Base-by-base conservation (phyloP, 345 rosid genomes). In the Gossypium bickii region DNA sequence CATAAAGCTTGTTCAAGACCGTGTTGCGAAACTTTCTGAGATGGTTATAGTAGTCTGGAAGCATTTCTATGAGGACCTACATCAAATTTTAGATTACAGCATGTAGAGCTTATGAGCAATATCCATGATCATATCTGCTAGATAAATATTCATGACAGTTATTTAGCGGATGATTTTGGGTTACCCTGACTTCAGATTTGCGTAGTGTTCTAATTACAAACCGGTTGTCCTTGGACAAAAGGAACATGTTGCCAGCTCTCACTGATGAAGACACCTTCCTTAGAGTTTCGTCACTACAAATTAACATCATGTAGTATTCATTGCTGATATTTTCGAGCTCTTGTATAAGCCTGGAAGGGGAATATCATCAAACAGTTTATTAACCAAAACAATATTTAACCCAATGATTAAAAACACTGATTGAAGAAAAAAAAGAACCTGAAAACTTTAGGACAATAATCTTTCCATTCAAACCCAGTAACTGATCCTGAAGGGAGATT, bases 181-280 rank as follows among this genome's bases (percentile, higher is more conserved):
- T 72, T 80, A 87, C 93, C 89, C 85, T 85, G 74, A 82, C 71
- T 79, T 86, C 87, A 59, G 89, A 84, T 86, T 89, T 88, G 7
- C 79, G 75, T 38, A 88, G 77, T 61, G 82, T 83, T 82, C 78
- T 82, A 2, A 88, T 77, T 38, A 80, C 47, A 44, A 85, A 85
- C 1, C 86, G 80, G 4, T 74, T 82, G 70, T 87, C 86, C 52
- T 78, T 79, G 63, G 84, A 76, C 68, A 84, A 67, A 72, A 83
- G 70, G 48, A 82, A 80, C 81, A 82, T 2, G 49, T 75, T 69
- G 47, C 88, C 86, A 70, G 82, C 76, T 79, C 80, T 87, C 44
- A 75, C 67, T 2, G 41, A 8, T 1, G 88, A 65, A 67, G 83
- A 78, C 70, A 84, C 80, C 79, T 84, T 83, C 78, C 72, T 68